Percentiles rank a stretch among this genome's conserved stretches.
phyloP scores from a whole-genome alignment of 2,329 filamentous ascomycete species.

The Verticillium dahliae region DNA sequence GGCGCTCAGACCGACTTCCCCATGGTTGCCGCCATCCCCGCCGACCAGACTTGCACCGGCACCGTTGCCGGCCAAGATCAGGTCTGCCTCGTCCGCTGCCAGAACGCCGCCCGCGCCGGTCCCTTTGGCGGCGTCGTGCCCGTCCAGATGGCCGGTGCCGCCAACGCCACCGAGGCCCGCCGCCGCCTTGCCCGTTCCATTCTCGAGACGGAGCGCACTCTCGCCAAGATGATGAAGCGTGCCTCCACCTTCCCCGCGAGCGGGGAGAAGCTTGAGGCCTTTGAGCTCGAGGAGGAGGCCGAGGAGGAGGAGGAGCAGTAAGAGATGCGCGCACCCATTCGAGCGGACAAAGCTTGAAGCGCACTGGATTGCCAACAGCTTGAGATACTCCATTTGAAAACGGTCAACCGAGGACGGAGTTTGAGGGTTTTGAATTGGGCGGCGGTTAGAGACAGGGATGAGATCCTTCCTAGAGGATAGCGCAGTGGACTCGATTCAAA shows the following conservation, averaged over 20 bases:
- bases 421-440: neutral
- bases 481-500: neutral
- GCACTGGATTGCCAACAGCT: neutral
- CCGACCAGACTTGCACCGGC: constrained; percentile 50
- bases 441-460: neutral
- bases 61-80: constrained; percentile 51
- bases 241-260: constrained; percentile 3
- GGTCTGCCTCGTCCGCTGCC: constrained; percentile 57
- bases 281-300: neutral
- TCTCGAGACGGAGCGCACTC: constrained; percentile 14
- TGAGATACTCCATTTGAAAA: neutral
- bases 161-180: constrained; percentile 13
- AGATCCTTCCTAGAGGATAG: constrained; percentile 1
- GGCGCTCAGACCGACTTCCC: constrained; percentile 37
- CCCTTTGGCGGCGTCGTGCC: constrained; percentile 58
- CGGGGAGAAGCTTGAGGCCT: constrained; percentile 7
- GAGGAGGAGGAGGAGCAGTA: neutral
- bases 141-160: constrained; percentile 36
- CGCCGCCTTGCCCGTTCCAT: constrained; percentile 17
- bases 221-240: constrained; percentile 15
- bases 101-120: constrained; percentile 53
- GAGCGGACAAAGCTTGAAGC: neutral
- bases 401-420: neutral
- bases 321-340: neutral
- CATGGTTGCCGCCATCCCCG: constrained; percentile 52